These are phyloP conservation scores for Colletotrichum sp. DNA, from an alignment of 2,329 filamentous ascomycete species.

Conservation along the genomic window DNA sequence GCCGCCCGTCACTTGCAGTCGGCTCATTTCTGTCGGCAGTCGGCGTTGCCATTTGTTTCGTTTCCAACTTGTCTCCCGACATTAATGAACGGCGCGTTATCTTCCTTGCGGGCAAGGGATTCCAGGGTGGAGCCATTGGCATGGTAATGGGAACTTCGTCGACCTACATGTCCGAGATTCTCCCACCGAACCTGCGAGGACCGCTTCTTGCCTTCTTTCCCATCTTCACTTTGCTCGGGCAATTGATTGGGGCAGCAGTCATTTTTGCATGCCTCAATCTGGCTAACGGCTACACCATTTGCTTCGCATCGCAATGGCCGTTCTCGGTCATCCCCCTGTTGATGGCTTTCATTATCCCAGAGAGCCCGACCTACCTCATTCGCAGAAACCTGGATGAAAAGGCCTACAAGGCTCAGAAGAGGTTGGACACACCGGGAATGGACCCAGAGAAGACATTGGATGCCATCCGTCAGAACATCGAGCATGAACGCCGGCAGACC, in stretches of 20 bases:
- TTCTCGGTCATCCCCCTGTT: slow-evolving; percentile 46
- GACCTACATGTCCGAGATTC: slow-evolving; percentile 57
- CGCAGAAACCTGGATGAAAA: slow-evolving; percentile 42
- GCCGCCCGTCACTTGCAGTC: slow-evolving; percentile 37
- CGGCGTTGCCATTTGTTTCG: slow-evolving; percentile 36
- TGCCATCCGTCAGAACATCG: slow-evolving; percentile 53
- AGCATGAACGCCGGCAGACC: slow-evolving; percentile 38
- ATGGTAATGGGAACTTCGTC: slow-evolving; percentile 46
- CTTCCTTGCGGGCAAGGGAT: slow-evolving; percentile 50
- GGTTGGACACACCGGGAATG: slow-evolving; percentile 47
- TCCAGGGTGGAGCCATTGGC: slow-evolving; percentile 50
- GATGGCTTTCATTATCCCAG: slow-evolving; percentile 50
- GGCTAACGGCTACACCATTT: slow-evolving; percentile 41
- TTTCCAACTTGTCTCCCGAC: slow-evolving; percentile 23
- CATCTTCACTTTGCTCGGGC: slow-evolving; percentile 52
- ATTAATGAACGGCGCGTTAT: slow-evolving; percentile 35
- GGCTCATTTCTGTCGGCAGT: slow-evolving; percentile 40
- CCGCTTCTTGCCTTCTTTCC: slow-evolving; percentile 54
- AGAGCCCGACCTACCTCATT: slow-evolving; percentile 55
- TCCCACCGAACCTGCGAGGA: slow-evolving; percentile 49
- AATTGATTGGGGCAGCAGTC: slow-evolving; percentile 49
- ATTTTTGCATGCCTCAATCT: slow-evolving; percentile 37
- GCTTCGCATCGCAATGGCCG: slow-evolving; percentile 49
- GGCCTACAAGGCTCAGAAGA: slow-evolving; percentile 50
- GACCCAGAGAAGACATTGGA: slow-evolving; percentile 45